phyloP scores from a whole-genome alignment of 768 basidiomycete genomes.

The Lactarius vividus region DNA sequence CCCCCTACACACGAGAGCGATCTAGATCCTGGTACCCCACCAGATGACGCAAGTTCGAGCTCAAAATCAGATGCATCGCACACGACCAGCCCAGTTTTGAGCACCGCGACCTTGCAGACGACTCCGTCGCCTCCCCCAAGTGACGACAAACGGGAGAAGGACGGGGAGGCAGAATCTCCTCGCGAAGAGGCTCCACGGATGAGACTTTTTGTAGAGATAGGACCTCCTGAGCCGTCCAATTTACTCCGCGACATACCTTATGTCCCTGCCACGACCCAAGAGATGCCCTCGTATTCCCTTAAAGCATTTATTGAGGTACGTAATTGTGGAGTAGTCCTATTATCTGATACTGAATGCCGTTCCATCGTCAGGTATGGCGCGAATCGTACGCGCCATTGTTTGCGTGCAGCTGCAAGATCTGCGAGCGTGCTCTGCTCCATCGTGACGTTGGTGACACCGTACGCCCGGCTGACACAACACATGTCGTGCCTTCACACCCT shows the following conservation, averaged over 20 bases:
- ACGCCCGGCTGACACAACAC: constrained; percentile 3
- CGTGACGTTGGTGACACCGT: constrained; percentile 46
- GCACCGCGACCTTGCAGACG: constrained; percentile 72
- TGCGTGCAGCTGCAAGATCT: constrained; percentile 70
- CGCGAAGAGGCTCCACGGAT: constrained; percentile 29
- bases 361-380: constrained; percentile 56
- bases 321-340: constrained; percentile 19
- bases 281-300: constrained; percentile 38
- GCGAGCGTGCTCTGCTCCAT: constrained; percentile 59
- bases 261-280: constrained; percentile 58
- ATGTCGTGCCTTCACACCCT: constrained; percentile 34
- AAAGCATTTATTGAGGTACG: constrained; percentile 55
- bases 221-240: constrained; percentile 58
- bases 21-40: constrained; percentile 28
- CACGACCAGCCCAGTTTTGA: constrained; percentile 68
- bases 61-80: constrained; percentile 54
- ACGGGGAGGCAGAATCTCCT: constrained; percentile 34
- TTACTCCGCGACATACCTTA: constrained; percentile 67
- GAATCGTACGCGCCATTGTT: constrained; percentile 71
- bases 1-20: constrained; percentile 10
- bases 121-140: constrained; percentile 71
- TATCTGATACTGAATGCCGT: constrained; percentile 5
- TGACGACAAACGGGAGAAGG: constrained; percentile 39
- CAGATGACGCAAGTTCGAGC: constrained; percentile 47
- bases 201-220: constrained; percentile 45